These are phyloP conservation scores for Camelina neglecta DNA, from an alignment of 345 rosid species.

Conservation along the genomic window DNA sequence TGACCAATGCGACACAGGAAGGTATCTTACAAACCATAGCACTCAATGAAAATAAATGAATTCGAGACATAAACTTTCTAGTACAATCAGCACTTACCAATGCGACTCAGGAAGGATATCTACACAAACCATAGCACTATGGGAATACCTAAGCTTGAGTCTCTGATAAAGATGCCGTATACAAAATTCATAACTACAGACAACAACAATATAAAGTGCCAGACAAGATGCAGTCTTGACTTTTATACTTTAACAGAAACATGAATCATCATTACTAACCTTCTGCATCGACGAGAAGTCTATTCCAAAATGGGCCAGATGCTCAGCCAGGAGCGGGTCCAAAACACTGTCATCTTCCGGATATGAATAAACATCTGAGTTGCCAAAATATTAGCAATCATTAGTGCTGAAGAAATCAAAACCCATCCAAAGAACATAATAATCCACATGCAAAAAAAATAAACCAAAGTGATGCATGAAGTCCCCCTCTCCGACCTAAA, in stretches of 20 bases:
- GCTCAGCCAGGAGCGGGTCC: constrained; percentile 92
- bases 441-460: constrained; percentile 6
- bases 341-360: constrained; percentile 90
- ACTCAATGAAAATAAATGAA: constrained; percentile 3
- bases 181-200: constrained; percentile 22
- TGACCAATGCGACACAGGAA: background rate
- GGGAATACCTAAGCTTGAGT: constrained; percentile 9
- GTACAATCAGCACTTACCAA: constrained; percentile 1
- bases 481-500: constrained; percentile 14
- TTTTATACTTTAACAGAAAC: constrained; percentile 15
- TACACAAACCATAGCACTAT: constrained; percentile 18
- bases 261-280: constrained; percentile 52
- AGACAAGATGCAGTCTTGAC: constrained; percentile 12
- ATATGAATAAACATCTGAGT: constrained; percentile 98
- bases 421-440: constrained; percentile 18
- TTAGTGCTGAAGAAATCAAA: constrained; percentile 46
- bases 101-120: background rate
- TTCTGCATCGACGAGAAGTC: constrained; percentile 94
- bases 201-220: constrained; percentile 19
- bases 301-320: constrained; percentile 95
- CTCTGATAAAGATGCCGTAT: constrained; percentile 6
- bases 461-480: constrained; percentile 9
- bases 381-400: constrained; percentile 65
- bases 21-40: constrained; percentile 7
- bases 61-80: constrained; percentile 13